Percentiles rank a stretch among this genome's conserved stretches.
These are phyloP conservation scores for Paratinospora sagittata DNA, from an alignment of 164 flowering plant genomes.

Conservation along the genomic window DNA sequence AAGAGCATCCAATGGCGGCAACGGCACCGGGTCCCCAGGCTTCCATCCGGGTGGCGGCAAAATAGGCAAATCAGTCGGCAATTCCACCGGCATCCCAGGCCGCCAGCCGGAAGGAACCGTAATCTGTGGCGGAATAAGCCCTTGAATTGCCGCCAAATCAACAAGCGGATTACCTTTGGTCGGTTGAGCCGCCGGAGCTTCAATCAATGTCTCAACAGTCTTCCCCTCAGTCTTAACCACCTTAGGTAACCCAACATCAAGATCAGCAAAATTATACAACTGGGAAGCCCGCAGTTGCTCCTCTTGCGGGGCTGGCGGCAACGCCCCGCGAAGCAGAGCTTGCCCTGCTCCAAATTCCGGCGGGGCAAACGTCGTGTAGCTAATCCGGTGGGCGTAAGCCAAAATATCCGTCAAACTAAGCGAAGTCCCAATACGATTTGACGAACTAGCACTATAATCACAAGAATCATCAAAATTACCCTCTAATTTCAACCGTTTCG, in stretches of 20 bases:
- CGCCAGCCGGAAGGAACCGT: constrained; percentile 85
- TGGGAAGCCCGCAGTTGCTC: constrained; percentile 97
- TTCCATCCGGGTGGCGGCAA: constrained; percentile 92
- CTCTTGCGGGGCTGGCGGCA: constrained; percentile 98
- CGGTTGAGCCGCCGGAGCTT: constrained; percentile 29
- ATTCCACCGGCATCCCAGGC: constrained; percentile 89
- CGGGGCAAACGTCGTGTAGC: constrained; percentile 96
- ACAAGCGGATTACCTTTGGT: constrained; percentile 26
- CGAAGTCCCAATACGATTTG: constrained; percentile 42
- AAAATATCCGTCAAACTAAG: constrained; percentile 60
- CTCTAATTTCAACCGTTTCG: constrained; percentile 37
- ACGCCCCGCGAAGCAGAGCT: constrained; percentile 83
- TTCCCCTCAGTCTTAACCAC: constrained; percentile 44
- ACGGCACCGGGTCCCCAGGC: constrained; percentile 73
- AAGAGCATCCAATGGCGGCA: constrained; percentile 62
- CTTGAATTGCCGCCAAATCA: constrained; percentile 36
- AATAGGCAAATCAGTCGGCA: constrained; percentile 59
- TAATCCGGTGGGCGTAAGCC: constrained; percentile 77
- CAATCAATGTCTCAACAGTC: constrained; percentile 55
- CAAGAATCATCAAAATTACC: constrained; percentile 27
- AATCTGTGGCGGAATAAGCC: constrained; percentile 53
- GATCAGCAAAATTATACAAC: constrained; percentile 71
- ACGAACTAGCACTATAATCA: too few species aligned
- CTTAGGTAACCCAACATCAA: constrained; percentile 82
- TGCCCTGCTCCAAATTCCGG: constrained; percentile 90